Percentiles rank a stretch among this genome's conserved stretches.
These are phyloP conservation scores for Priceomyces haplophilus DNA, from an alignment of 805 yeast genomes.

Conservation along the genomic window DNA sequence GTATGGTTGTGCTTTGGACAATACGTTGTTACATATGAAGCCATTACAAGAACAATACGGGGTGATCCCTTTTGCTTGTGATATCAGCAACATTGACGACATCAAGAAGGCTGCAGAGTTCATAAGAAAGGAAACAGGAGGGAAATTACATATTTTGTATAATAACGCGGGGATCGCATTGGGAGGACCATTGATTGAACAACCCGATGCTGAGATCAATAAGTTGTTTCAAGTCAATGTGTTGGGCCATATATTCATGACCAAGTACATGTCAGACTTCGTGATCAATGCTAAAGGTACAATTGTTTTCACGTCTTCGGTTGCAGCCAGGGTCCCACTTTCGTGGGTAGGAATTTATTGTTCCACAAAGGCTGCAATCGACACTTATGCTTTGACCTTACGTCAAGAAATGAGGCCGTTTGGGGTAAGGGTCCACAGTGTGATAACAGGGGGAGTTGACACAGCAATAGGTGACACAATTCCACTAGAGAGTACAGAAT, in stretches of 20 bases:
- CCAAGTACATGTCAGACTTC: constrained; percentile 30
- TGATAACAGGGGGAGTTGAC: constrained; percentile 39
- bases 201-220: constrained; percentile 20
- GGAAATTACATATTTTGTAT: constrained; percentile 34
- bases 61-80: constrained; percentile 30
- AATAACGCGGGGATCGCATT: constrained; percentile 39
- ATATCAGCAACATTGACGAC: constrained; percentile 31
- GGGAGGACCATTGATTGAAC: constrained; percentile 31
- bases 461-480: constrained; percentile 28
- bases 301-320: constrained; percentile 37
- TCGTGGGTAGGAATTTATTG: constrained; percentile 35
- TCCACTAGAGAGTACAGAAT: constrained; percentile 6
- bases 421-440: constrained; percentile 38
- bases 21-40: constrained; percentile 49
- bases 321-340: constrained; percentile 30
- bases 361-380: constrained; percentile 41
- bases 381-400: constrained; percentile 30
- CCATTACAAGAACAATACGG: constrained; percentile 35
- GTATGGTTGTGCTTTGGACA: constrained; percentile 59
- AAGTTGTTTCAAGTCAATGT: constrained; percentile 31
- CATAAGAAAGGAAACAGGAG: constrained; percentile 26
- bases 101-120: constrained; percentile 20
- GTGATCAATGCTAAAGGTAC: constrained; percentile 34
- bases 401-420: constrained; percentile 34
- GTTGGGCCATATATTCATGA: constrained; percentile 35